Base-by-base conservation (phyloP, 768 basidiomycete species). In the Lepiota venenata region DNA sequence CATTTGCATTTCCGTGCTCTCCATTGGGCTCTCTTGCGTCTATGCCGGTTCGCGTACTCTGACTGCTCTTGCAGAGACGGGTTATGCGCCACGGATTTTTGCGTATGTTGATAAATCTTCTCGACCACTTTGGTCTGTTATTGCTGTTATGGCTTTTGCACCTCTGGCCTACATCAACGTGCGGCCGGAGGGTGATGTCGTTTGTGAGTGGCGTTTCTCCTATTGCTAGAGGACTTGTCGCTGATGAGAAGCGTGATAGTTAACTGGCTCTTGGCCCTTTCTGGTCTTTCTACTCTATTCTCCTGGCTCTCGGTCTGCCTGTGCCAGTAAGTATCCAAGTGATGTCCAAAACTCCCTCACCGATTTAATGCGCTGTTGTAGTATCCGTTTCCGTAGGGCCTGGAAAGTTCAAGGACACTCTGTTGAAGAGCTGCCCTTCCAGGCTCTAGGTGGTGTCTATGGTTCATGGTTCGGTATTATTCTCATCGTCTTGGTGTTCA, bases 261-360 rank as follows among this genome's bases (percentile, higher is more conserved):
- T 66, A 64, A 56, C 25, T 78, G 76, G 76, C 65, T 78, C 16
- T 56, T 74, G 25, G 76, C 74, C 14, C 60, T 78, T 5, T 78
- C 76, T n/a, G 75, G 75, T 47, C 69, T 78, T 25, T 76, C 76
- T 4, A 73, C 73, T 7, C 66, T 78, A 55, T 75, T 78, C 67
- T 72, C 73, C 0, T 78, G 76, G 76, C 53, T 71, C 38, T 63
- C 76, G 4, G 74, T 78, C 52, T 76, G 75, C 56, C 61, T 76
- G 41, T 78, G 76, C 73, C 76, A 76, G 72, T 74, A 52, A 16
- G 73, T 70, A 18, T 8, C 12, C 9, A 41, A 15, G 7, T 39
- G 20, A 6, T 12, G 16, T 11, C 32, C 21, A 18, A 43, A 2
- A 5, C 6, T 14, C 35, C 12, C 12, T n/a, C n/a, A n/a, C 11